Evolutionary conservation across 495 filamentous ascomycete genomes (phyloP).

Genomic region (Penicillium cosmopolitanum): DNA sequence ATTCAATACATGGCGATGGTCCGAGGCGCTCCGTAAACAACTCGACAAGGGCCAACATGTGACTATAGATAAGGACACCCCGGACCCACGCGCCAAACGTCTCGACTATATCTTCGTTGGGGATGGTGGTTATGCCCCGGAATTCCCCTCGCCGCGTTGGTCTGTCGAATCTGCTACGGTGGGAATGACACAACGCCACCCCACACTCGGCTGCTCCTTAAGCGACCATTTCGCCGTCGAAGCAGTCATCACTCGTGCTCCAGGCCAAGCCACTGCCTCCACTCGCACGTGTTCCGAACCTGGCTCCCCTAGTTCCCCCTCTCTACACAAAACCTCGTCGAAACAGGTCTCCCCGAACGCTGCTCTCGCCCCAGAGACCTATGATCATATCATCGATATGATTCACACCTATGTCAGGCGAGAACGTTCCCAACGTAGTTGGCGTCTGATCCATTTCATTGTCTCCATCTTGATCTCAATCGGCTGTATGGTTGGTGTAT

Average conservation of each 20-base stretch:
- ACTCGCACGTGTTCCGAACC: constrained; percentile 2
- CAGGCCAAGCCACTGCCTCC: background rate
- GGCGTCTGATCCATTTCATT: constrained; percentile 73
- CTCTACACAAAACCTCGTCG: constrained; percentile 24
- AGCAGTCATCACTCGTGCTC: constrained; percentile 42
- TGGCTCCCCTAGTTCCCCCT: constrained; percentile 9
- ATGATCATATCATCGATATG: constrained; percentile 73
- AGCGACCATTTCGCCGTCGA: constrained; percentile 91
- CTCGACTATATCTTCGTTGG: constrained; percentile 94
- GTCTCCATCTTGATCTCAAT: constrained; percentile 65
- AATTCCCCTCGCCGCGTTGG: constrained; percentile 55
- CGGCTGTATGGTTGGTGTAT: constrained; percentile 76
- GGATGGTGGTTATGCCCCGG: constrained; percentile 40
- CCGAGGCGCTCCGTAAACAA: constrained; percentile 60
- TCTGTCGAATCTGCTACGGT: constrained; percentile 68
- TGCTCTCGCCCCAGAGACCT: constrained; percentile 55
- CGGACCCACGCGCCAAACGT: constrained; percentile 76
- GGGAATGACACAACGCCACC: constrained; percentile 83
- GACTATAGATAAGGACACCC: constrained; percentile 57
- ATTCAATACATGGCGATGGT: constrained; percentile 94
- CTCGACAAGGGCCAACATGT: constrained; percentile 62
- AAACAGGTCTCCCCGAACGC: constrained; percentile 30
- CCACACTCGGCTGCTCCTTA: constrained; percentile 76
- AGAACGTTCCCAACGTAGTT: constrained; percentile 68
- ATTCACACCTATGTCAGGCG: constrained; percentile 66